Conservation (phyloP, 768 basidiomycete species). For the Lactifluus subvellereus region DNA sequence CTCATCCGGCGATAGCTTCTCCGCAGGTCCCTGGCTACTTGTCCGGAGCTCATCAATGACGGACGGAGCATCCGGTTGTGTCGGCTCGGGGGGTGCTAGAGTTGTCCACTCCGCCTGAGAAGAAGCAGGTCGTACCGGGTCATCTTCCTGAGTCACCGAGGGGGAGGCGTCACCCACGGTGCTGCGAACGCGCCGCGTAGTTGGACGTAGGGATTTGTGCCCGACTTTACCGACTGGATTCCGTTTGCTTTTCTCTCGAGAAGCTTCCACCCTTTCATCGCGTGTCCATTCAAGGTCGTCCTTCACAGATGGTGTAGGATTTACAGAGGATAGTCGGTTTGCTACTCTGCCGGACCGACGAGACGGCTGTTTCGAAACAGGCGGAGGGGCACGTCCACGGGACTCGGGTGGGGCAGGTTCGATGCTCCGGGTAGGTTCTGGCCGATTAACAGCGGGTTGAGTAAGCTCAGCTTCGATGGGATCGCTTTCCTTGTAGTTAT, state of each 20-base stretch:
- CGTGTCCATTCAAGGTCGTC: not conserved
- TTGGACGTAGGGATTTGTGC: not conserved
- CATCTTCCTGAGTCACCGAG: slow-evolving; percentile 4
- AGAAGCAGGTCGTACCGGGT: not conserved
- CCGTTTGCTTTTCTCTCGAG: not conserved
- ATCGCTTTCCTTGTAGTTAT: slow-evolving; percentile 11
- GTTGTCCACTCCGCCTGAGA: slow-evolving; percentile 12
- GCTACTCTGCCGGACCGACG: slow-evolving; percentile 19
- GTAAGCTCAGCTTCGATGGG: slow-evolving; percentile 20
- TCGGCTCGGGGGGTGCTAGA: not conserved
- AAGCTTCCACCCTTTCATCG: not conserved
- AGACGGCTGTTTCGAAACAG: slow-evolving; percentile 3
- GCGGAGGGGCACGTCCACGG: not conserved
- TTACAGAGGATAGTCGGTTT: not conserved
- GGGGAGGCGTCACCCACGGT: not conserved
- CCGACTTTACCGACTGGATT: slow-evolving; percentile 1
- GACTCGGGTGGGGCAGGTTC: not conserved
- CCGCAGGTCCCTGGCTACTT: slow-evolving; percentile 5
- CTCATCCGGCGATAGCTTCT: not conserved
- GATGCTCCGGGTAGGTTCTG: not conserved
- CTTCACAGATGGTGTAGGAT: not conserved
- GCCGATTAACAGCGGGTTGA: not conserved
- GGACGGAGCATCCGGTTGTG: not conserved
- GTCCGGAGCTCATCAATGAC: slow-evolving; percentile 9
- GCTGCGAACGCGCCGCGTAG: not conserved